Conservation (phyloP, 2,329 filamentous ascomycete species). For the Mycosphaerella arachidis region DNA sequence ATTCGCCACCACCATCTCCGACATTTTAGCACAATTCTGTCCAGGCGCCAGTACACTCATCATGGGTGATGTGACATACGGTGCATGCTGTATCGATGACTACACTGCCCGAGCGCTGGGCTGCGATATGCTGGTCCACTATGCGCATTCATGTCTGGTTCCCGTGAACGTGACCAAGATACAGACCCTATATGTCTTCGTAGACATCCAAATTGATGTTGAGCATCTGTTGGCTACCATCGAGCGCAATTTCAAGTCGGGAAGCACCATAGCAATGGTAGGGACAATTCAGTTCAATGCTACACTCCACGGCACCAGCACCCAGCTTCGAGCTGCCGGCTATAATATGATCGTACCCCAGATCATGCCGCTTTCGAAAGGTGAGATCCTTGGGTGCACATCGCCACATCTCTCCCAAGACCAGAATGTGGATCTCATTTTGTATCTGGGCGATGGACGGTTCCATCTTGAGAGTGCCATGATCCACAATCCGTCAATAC, state of each 20-base stretch:
- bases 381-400: slow-evolving; percentile 96
- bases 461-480: slow-evolving; percentile 98
- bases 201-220: slow-evolving; percentile 94
- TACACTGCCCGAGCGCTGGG: slow-evolving; percentile 92
- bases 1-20: slow-evolving; percentile 95
- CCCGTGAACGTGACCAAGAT: slow-evolving; percentile 96
- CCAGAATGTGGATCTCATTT: slow-evolving; percentile 66
- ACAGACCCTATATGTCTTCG: slow-evolving; percentile 95
- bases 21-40: slow-evolving; percentile 93
- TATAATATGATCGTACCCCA: slow-evolving; percentile 86
- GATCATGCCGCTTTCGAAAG: slow-evolving; percentile 86
- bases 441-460: slow-evolving; percentile 87
- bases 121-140: slow-evolving; percentile 92
- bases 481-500: slow-evolving; percentile 91
- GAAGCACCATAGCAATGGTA: slow-evolving; percentile 86
- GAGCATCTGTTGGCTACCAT: slow-evolving; percentile 80
- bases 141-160: slow-evolving; percentile 93
- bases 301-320: slow-evolving; percentile 80
- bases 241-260: slow-evolving; percentile 77
- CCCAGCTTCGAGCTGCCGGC: slow-evolving; percentile 73
- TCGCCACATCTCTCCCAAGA: slow-evolving; percentile 64
- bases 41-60: slow-evolving; percentile 87
- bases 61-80: slow-evolving; percentile 99
- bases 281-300: slow-evolving; percentile 99
- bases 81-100: slow-evolving; percentile 97